phyloP scores from a whole-genome alignment of 495 filamentous ascomycete genomes.

The Penicillium robsamsonii region DNA sequence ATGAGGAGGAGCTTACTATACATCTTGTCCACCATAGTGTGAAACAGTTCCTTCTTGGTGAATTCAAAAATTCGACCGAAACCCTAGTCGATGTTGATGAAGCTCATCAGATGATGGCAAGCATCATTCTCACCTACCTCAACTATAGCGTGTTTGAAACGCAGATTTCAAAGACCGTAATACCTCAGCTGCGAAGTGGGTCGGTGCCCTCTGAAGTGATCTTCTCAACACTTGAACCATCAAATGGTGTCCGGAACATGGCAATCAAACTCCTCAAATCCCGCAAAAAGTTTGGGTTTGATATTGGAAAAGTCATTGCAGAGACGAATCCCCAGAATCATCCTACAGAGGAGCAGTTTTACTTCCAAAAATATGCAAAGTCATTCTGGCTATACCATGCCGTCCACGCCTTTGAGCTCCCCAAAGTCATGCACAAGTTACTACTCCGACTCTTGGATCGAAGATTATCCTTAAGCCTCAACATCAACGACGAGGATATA shows the following conservation, averaged over 20 bases:
- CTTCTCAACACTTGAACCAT: neutral
- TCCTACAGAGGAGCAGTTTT: neutral
- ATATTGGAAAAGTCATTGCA: neutral
- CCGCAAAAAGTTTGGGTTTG: neutral
- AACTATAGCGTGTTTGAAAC: slow-evolving; percentile 1
- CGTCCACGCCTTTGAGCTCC: neutral
- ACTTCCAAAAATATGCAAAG: neutral
- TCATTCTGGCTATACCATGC: neutral
- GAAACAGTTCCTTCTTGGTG: neutral
- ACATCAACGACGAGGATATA: neutral
- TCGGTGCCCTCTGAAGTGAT: neutral
- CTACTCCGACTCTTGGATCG: neutral
- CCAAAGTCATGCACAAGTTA: neutral
- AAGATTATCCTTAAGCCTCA: neutral
- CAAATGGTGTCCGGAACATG: neutral
- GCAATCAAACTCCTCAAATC: neutral
- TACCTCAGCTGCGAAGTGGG: neutral
- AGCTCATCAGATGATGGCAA: neutral
- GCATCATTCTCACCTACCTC: neutral
- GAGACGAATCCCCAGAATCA: neutral
- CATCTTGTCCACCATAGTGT: neutral
- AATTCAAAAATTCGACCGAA: neutral
- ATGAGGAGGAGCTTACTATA: neutral
- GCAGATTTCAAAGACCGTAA: neutral
- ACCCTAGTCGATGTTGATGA: neutral